Base-by-base conservation (phyloP, 2,329 filamentous ascomycete genomes). In the Paracorniculantispora psalliotae region DNA sequence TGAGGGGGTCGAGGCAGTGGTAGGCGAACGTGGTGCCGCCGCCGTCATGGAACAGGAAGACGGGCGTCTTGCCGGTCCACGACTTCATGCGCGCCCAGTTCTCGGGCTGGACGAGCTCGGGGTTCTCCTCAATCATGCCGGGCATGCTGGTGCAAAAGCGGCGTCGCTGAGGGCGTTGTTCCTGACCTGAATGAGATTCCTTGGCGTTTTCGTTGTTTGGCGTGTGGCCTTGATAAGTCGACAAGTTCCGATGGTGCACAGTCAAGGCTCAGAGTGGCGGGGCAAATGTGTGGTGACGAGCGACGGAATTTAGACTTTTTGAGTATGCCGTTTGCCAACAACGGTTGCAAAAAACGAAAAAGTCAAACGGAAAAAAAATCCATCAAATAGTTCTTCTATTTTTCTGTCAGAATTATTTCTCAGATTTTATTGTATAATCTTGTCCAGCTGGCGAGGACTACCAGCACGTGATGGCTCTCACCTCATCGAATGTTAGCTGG, bases 21-120 rank as follows among this genome's bases (percentile, higher is more conserved):
- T 86, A 86, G 63, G 76, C 77, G 65, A 82, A 84, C 2, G 77
- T 79, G 2, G 83, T 86, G 66, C 83, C 83, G 63, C 83, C 82
- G 63, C 83, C 83, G 62, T 86, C 83, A 69, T 86, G 83, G 41
- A 85, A 72, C 46, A 86, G 75, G 59, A 86, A 72, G 49, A 84
- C 71, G 2, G 83, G 82, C n/a, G 73, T 73, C 25, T 66, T 61
- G 33, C 62, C 62, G 13, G 65, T 61, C 10, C 61, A 41, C 33
- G 48, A 55, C 41, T 62, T 60, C 1, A 66, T 64, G 4, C 63
- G 63, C 21, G 61, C 57, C 70, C 68, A 72, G 63, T 69, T 67
- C 49, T 70, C 70, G 17, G 68, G 64, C 65, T 75, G 73, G 54
- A 75, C 62, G 41, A 68, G 60, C 54, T 75, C 70, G 3, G 69